Evolutionary conservation across 768 basidiomycete genomes (phyloP), one percentile per base, ranked within the genome.

Genomic region (Symmetrospora coprosmae): DNA sequence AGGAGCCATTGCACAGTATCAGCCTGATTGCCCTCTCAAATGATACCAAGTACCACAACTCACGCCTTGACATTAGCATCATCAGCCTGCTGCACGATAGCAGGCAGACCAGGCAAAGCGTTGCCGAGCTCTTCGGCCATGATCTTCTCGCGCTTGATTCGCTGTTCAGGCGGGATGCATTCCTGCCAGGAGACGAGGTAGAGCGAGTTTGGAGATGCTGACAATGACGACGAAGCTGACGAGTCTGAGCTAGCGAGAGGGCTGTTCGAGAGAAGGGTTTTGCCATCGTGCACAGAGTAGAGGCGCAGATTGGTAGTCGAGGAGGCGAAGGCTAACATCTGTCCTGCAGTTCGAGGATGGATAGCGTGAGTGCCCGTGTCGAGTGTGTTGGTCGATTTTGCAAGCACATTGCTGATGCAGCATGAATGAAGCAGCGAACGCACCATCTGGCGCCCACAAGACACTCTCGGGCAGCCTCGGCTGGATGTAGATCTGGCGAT

Each of bases 261-360:
- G 23, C n/a, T 33, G 28, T 46, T 25, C 17, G 11, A 25, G 19
- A 58, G 27, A 2, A n/a, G 5, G 4, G 55, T 21, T 46, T 46
- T 58, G 25, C 55, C 55, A 34, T 46, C 41, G 43, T 58, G 41
- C 30, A 58, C 55, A 9, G 40, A 45, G 30, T 58, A 46, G 17
- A 58, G 25, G 27, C 31, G 43, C 28, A 45, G n/a, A 13, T 31
- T 47, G 40, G 55, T 14, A 6, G 16, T 28, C 4, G 41, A 43
- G 8, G 55, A 31, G 5, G 40, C 55, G 40, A 58, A 58, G n/a
- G 55, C 55, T 17, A 58, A 46, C 7, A 30, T 31, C 4, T 39
- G 38, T n/a, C 55, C 55, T 58, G 30, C 2, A 19, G 19, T 25
- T 21, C 8, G 25, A 46, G 9, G 23, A 21, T 11, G 45, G 11